phyloP scores from a whole-genome alignment of 768 basidiomycete genomes.

The Leccinum ochraceum region DNA sequence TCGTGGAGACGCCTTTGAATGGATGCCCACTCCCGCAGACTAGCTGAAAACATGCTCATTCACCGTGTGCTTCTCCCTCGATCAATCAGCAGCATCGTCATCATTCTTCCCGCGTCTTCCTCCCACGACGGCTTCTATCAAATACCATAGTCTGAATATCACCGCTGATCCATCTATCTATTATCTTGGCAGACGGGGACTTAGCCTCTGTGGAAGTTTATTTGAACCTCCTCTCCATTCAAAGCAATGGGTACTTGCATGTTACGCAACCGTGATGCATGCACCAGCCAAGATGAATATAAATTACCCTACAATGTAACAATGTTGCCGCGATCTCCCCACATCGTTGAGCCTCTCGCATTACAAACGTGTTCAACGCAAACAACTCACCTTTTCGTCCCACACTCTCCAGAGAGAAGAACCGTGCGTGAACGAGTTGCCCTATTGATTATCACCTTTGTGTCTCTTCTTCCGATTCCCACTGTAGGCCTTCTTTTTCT shows the following conservation, averaged over 20 bases:
- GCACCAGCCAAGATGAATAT: not conserved
- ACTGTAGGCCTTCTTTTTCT: no score
- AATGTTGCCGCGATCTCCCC: no score
- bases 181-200: slow-evolving; percentile 9
- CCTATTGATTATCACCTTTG: no score
- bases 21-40: slow-evolving; percentile 3
- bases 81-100: slow-evolving; percentile 6
- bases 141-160: slow-evolving; percentile 22
- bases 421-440: no score
- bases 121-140: slow-evolving; percentile 20
- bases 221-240: not conserved
- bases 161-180: slow-evolving; percentile 6
- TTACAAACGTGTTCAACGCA: not conserved
- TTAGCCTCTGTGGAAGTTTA: slow-evolving; percentile 7
- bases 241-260: slow-evolving; percentile 4
- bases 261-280: not conserved
- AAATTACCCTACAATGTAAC: not conserved
- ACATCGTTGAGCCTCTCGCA: slow-evolving; percentile 4
- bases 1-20: slow-evolving; percentile 1
- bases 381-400: no score
- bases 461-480: no score
- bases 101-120: slow-evolving; percentile 19
- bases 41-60: slow-evolving; percentile 9
- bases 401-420: no score
- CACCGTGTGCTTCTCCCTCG: slow-evolving; percentile 12